phyloP scores from a whole-genome alignment of 495 filamentous ascomycete genomes.

The Parathielavia appendiculata region DNA sequence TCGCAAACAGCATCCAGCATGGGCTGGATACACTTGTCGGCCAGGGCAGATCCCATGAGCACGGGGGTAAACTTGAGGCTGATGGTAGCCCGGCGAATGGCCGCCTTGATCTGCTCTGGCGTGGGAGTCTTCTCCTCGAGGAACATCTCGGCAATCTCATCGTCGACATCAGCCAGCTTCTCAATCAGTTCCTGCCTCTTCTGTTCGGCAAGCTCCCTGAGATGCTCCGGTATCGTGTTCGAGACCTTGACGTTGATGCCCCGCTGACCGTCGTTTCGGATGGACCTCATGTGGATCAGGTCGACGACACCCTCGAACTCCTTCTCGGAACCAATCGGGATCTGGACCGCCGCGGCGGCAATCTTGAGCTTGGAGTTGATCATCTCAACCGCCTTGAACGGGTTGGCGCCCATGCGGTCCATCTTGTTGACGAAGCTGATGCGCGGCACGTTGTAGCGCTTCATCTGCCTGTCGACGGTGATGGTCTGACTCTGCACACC shows the following conservation, averaged over 20 bases:
- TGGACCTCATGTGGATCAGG: constrained; percentile 82
- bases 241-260: constrained; percentile 65
- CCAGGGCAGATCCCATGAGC: constrained; percentile 91
- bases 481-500: constrained; percentile 98
- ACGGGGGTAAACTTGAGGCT: constrained; percentile 89
- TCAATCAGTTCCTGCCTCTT: constrained; percentile 83
- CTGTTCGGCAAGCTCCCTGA: constrained; percentile 69
- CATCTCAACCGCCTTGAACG: constrained; percentile 94
- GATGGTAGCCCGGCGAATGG: constrained; percentile 86
- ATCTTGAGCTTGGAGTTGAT: constrained; percentile 94
- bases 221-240: constrained; percentile 73
- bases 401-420: constrained; percentile 98
- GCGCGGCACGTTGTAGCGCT: constrained; percentile 91
- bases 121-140: constrained; percentile 78
- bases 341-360: constrained; percentile 86
- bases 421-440: constrained; percentile 99
- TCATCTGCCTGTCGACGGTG: constrained; percentile 98
- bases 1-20: constrained; percentile 97
- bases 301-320: constrained; percentile 93
- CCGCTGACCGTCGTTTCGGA: constrained; percentile 81
- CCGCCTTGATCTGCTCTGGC: constrained; percentile 74
- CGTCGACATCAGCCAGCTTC: constrained; percentile 94
- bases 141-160: constrained; percentile 96
- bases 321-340: constrained; percentile 92
- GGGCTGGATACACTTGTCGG: constrained; percentile 91